These are phyloP conservation scores for Neonectria hederae DNA, from an alignment of 2,329 filamentous ascomycete species.

Conservation along the genomic window DNA sequence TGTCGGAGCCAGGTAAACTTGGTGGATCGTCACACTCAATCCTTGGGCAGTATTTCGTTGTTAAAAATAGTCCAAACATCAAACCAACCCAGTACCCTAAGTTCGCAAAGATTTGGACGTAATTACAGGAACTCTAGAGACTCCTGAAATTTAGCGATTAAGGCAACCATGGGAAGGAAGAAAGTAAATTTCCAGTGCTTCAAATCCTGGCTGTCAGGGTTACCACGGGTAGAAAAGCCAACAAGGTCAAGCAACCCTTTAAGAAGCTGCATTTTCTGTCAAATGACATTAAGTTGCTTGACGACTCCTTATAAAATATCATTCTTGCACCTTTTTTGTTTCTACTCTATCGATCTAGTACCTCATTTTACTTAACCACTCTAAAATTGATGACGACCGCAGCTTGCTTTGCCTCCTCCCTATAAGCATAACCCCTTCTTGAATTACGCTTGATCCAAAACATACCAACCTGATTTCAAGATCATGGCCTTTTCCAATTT, in stretches of 20 bases:
- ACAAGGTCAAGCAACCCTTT: background rate
- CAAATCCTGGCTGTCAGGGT: background rate
- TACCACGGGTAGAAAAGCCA: background rate
- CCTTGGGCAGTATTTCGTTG: no score
- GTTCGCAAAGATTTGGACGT: background rate
- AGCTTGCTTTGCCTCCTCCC: background rate
- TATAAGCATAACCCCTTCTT: no score
- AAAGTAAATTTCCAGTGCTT: background rate
- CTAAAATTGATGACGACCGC: background rate
- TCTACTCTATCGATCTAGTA: background rate
- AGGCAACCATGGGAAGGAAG: no score
- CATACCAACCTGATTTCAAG: no score
- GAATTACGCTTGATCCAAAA: background rate
- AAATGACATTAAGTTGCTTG: no score
- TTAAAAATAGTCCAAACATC: no score
- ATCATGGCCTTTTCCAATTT: background rate
- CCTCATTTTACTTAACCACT: background rate
- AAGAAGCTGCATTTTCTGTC: no score
- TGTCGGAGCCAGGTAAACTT: no score
- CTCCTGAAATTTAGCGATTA: no score
- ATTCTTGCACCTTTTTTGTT: background rate
- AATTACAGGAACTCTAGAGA: background rate
- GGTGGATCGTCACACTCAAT: no score
- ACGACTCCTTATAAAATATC: no score
- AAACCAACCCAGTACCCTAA: background rate